Conservation (phyloP, 345 rosid species). For the Bruguiera parviflora region DNA sequence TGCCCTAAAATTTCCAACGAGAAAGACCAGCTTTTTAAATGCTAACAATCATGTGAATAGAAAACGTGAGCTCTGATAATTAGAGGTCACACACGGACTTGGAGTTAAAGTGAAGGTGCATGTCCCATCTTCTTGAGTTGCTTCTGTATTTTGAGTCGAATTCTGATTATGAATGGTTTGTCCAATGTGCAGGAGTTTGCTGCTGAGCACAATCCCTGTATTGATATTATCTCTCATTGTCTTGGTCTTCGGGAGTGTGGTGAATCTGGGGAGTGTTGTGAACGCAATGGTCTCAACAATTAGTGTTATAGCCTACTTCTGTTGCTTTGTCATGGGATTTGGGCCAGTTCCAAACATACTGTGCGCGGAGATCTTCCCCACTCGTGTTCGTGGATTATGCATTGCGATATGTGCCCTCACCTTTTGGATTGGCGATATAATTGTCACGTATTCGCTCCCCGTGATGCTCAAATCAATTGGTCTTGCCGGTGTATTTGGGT, state of each 20-base stretch:
- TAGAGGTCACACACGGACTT: too few species aligned
- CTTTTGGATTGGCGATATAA: constrained; percentile 74
- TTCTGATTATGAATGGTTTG: not conserved
- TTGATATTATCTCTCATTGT: constrained; percentile 57
- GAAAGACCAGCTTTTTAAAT: constrained; percentile 12
- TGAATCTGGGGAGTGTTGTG: constrained; percentile 45
- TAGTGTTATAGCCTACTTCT: constrained; percentile 67
- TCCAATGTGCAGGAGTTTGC: constrained; percentile 59
- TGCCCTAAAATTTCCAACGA: too few species aligned
- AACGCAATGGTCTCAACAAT: constrained; percentile 66
- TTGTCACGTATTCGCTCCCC: constrained; percentile 83
- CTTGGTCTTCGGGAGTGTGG: constrained; percentile 51
- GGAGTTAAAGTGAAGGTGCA: too few species aligned
- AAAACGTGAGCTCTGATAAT: too few species aligned
- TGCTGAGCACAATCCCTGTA: constrained; percentile 73
- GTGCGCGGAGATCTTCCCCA: constrained; percentile 94
- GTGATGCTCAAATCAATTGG: constrained; percentile 73
- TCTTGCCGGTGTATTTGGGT: constrained; percentile 77
- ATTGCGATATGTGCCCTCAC: constrained; percentile 84
- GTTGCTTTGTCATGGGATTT: constrained; percentile 95
- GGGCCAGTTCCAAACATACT: constrained; percentile 95
- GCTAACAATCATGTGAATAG: too few species aligned
- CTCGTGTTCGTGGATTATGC: constrained; percentile 86
- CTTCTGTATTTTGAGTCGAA: constrained; percentile 26
- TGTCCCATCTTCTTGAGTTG: constrained; percentile 24